phyloP scores from a whole-genome alignment of 768 basidiomycete species.

The Holtermanniella nyarrowii region DNA sequence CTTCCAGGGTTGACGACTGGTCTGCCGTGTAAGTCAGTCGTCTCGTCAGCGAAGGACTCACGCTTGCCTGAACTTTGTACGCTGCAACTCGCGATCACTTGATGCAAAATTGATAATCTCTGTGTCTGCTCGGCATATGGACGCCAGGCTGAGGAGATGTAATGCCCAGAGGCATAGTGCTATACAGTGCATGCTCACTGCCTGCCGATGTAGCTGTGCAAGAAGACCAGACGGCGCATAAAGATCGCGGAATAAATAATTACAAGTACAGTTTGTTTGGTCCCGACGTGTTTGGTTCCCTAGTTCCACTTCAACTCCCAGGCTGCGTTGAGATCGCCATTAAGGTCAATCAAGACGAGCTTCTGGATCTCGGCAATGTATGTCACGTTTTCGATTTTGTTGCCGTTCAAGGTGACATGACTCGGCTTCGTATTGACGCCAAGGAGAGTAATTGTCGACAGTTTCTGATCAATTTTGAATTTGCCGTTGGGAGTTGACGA shows the following conservation, averaged over 20 bases:
- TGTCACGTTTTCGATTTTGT: slow-evolving; percentile 40
- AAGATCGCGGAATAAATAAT: neutral
- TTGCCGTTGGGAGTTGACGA: slow-evolving; percentile 34
- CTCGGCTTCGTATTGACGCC: slow-evolving; percentile 45
- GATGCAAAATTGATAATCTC: neutral
- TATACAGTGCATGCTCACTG: neutral
- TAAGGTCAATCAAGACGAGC: slow-evolving; percentile 43
- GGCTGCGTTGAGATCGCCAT: slow-evolving; percentile 45
- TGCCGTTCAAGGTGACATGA: slow-evolving; percentile 44
- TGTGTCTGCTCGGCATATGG: neutral
- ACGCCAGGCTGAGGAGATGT: neutral
- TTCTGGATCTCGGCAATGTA: slow-evolving; percentile 44
- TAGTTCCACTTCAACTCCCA: slow-evolving; percentile 43
- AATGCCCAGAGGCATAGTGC: neutral
- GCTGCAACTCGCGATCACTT: neutral
- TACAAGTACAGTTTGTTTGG: neutral
- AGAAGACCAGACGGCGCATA: neutral
- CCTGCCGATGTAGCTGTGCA: neutral
- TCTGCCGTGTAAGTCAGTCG: neutral
- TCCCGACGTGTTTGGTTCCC: slow-evolving; percentile 9
- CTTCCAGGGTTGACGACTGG: neutral
- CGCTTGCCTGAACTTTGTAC: neutral
- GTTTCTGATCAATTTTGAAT: slow-evolving; percentile 47
- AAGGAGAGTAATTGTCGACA: slow-evolving; percentile 52
- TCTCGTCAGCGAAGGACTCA: neutral